These are phyloP conservation scores for Phytophthora capsici DNA, from an alignment of 352 stramenopile genomes.

Conservation along the genomic window DNA sequence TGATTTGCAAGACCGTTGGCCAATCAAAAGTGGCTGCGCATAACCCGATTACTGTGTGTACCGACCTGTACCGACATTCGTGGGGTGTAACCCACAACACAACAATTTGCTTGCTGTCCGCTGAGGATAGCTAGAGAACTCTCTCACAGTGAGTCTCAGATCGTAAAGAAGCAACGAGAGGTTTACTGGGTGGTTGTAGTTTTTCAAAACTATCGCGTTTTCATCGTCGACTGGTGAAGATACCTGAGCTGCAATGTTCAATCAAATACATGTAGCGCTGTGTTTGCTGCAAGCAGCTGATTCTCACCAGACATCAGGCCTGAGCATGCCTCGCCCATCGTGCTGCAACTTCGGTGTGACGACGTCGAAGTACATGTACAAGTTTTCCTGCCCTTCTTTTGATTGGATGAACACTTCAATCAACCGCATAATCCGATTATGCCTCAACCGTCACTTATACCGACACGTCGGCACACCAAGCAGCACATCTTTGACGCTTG, in stretches of 20 bases:
- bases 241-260: not conserved
- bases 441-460: constrained; percentile 2
- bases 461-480: constrained; percentile 16
- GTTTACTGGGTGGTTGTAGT: not conserved
- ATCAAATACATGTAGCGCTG: not conserved
- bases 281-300: not conserved
- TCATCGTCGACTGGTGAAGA: not conserved
- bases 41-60: constrained; percentile 6
- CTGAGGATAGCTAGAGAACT: not conserved
- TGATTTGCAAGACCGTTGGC: constrained; percentile 10
- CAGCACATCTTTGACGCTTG: constrained; percentile 22
- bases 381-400: not conserved
- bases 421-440: constrained; percentile 20
- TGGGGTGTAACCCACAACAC: not conserved
- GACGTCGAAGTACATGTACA: not conserved
- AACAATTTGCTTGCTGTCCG: not conserved
- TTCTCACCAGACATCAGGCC: not conserved
- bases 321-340: not conserved
- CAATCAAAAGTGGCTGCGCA: constrained; percentile 4
- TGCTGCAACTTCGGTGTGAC: not conserved
- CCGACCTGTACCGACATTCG: constrained; percentile 12
- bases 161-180: not conserved
- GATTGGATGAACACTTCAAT: constrained; percentile 18
- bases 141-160: not conserved
- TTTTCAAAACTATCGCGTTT: not conserved